Base-by-base conservation (phyloP, 1,284 basidiomycete genomes). In the Trametes hirsuta region DNA sequence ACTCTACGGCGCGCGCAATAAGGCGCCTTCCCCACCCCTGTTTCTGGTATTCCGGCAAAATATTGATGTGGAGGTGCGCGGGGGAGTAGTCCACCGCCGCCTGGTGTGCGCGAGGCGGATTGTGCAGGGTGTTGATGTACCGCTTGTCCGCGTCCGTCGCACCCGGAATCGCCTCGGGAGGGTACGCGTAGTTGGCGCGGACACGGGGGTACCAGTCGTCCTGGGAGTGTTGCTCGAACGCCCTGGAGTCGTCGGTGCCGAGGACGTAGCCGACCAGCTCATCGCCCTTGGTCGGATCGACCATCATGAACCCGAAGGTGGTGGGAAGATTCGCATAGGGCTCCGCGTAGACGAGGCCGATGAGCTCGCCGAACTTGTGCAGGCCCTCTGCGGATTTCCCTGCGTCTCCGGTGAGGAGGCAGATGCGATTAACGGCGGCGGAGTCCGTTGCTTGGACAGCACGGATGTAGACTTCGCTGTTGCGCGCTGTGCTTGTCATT, bases 301-400 rank as follows among this genome's bases (percentile, higher is more conserved):
- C 84, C 69, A 93, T 74, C 34, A 92, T 88, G 72, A 90, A 92
- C 11, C 83, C 89, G 80, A 84, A 91, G 30, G 86, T 84, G 36
- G 78, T 79, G 12, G 83, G 83, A n/a, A 88, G 73, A 56, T 84
- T 81, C 53, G 89, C 80, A 71, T 92, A 93, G 4, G 90, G 90
- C 45, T 88, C 81, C 3, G 89, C 85, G 66, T 85, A 92, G 44
- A 87, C 78, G 39, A 90, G 77, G 3, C 90, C 88, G 6, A 84
- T 85, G 34, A 91, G 81, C 65, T 89, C 87, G 18, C 75, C 76
- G 65, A 80, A 81, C 35, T 83, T 81, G 74, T 91, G 87, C 25
- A 85, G 75, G 35, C 67, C 65, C 70, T 86, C 85, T 25, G 87
- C 88, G 59, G 87, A 86, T 63, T 75, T 74, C 45, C 91, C 90